These are phyloP conservation scores for Cytospora paraplurivora DNA, from an alignment of 2,329 filamentous ascomycete genomes.

Conservation along the genomic window DNA sequence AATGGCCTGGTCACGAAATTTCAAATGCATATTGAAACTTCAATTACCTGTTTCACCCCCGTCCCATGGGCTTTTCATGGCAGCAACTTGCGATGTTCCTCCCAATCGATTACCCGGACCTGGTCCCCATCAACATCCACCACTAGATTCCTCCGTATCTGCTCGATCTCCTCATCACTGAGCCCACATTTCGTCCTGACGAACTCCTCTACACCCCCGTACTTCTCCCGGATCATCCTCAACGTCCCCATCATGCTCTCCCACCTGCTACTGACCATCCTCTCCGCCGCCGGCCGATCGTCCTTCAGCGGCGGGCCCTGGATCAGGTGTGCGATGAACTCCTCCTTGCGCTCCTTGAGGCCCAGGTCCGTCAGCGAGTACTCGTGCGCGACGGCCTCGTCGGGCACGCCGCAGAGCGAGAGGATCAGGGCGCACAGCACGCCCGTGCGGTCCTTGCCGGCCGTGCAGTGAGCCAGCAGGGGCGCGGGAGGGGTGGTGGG, in stretches of 20 bases:
- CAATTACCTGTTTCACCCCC: neutral
- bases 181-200: constrained; percentile 61
- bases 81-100: constrained; percentile 34
- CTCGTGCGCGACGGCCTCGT: constrained; percentile 64
- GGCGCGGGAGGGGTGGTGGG: constrained; percentile 43
- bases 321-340: constrained; percentile 53
- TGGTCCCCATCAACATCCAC: constrained; percentile 35
- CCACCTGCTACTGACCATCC: constrained; percentile 49
- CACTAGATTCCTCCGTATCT: constrained; percentile 53
- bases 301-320: constrained; percentile 52
- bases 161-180: constrained; percentile 54
- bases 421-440: constrained; percentile 68
- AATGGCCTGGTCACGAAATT: neutral
- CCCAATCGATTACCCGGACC: constrained; percentile 34
- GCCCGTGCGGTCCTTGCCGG: constrained; percentile 77
- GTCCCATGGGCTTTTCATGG: constrained; percentile 28
- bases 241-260: constrained; percentile 53
- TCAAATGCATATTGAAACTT: neutral
- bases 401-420: constrained; percentile 61
- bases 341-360: constrained; percentile 53
- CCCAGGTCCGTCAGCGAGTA: constrained; percentile 69
- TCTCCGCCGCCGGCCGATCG: constrained; percentile 46
- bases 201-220: constrained; percentile 67
- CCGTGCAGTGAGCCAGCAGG: constrained; percentile 71
- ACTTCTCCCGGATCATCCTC: constrained; percentile 58